Base-by-base conservation (phyloP, 2,329 filamentous ascomycete species). In the Aspergillus pseudoterreus region DNA sequence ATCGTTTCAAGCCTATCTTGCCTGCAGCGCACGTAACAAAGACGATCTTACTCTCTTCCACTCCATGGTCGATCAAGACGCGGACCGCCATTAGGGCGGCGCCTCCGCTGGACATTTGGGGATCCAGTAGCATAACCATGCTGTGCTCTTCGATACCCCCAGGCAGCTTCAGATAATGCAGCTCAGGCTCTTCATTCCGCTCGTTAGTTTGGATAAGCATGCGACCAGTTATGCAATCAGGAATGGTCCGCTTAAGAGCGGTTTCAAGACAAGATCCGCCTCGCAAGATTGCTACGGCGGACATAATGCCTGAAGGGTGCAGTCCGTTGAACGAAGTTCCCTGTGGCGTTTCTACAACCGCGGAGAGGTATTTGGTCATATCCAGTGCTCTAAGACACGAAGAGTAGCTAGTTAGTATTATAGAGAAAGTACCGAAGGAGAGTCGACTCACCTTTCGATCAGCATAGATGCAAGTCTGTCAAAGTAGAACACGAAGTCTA, bases 401-500 rank as follows among this genome's bases (percentile, higher is more conserved):
- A 6, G 9, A 12, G 21, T 27, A 21, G 33, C n/a, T 19, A 15
- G 12, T 30, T 19, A 38, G 35, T 8, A 38, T 19, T 3, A 3
- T 19, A 19, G 4, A 4, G 3, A 19, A 19, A 19, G 19, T 19
- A 3, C 19, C 19, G 19, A 19, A 19, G 3, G 19, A 19, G 19
- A 19, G 3, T 36, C 17, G 14, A 53, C 57, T 48, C 73, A 80
- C 65, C 74, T 81, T 70, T 97, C 92, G 43, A 97, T 82, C 22
- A 97, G 78, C 47, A 96, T 77, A n/a, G 88, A 84, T 2, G 89
- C 84, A 35, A 97, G 77, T 35, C 94, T 83, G 71, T 99, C 91
- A 70, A 97, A 96, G 72, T 97, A 97, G 72, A 97, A 97, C 56
- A 96, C 90, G 68, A 96, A 97, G 62, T 97, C 92, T 66, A 96